Conservation (phyloP, 495 filamentous ascomycete genomes). For the Neurospora tetraspora region DNA sequence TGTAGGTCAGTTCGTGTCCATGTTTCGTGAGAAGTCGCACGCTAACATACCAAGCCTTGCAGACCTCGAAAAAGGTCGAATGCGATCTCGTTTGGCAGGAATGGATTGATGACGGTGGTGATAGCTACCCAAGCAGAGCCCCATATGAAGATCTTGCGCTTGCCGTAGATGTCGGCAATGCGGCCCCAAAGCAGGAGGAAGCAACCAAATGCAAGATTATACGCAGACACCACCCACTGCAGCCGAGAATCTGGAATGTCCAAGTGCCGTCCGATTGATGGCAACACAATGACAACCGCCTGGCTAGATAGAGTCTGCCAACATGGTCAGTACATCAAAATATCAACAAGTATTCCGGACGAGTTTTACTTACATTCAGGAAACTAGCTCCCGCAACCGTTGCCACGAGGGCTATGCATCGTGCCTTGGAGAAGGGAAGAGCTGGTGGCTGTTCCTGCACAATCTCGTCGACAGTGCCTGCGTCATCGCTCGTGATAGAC, state of each 20-base stretch:
- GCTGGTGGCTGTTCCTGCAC: conserved; percentile 6
- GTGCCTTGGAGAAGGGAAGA: conserved; percentile 34
- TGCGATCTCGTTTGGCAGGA: conserved; percentile 54
- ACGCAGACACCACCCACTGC: conserved; percentile 56
- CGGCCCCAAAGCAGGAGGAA: conserved; percentile 67
- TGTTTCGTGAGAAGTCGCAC: conserved; percentile 4
- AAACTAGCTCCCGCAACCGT: conserved; percentile 46
- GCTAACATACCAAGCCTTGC: conserved; percentile 51
- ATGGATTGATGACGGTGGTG: conserved; percentile 54
- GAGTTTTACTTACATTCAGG: conserved; percentile 34
- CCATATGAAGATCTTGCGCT: conserved; percentile 55
- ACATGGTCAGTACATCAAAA: not conserved
- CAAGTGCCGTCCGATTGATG: conserved; percentile 44
- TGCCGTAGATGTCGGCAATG: conserved; percentile 65
- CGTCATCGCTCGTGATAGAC: not conserved
- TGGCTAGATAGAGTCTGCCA: conserved; percentile 47
- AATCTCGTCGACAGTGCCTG: not conserved
- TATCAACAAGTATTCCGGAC: not conserved
- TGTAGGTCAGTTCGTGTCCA: not conserved
- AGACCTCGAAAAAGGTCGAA: conserved; percentile 63
- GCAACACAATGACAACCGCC: conserved; percentile 51
- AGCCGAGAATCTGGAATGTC: conserved; percentile 44
- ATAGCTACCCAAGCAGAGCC: conserved; percentile 55
- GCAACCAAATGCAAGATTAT: conserved; percentile 55
- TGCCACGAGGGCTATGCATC: conserved; percentile 37